phyloP scores from a whole-genome alignment of 768 basidiomycete genomes.

The Boletales sp. region DNA sequence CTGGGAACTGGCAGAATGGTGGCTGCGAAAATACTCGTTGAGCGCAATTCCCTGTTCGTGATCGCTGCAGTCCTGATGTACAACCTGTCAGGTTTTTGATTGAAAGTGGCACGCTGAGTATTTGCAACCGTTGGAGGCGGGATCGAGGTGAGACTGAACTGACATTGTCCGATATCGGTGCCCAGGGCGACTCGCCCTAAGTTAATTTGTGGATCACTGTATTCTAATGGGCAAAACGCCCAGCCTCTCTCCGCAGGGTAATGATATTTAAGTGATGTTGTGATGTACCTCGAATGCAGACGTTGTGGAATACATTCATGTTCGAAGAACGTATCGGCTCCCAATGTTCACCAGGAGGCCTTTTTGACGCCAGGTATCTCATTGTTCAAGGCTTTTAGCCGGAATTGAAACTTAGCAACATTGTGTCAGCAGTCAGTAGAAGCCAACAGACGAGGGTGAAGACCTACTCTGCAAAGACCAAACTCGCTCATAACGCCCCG shows the following conservation, averaged over 20 bases:
- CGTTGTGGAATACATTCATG: too few relatives aligned
- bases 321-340: not conserved
- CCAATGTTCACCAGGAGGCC: constrained; percentile 73
- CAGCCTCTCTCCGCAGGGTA: not conserved
- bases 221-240: constrained; percentile 4
- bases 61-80: not conserved
- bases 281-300: not conserved
- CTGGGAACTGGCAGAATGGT: constrained; percentile 86
- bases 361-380: constrained; percentile 87
- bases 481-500: constrained; percentile 90
- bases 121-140: constrained; percentile 84
- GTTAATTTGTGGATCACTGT: constrained; percentile 2
- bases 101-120: constrained; percentile 63
- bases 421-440: not conserved
- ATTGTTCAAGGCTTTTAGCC: constrained; percentile 75
- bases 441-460: not conserved
- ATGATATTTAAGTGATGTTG: constrained; percentile 6
- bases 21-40: constrained; percentile 81
- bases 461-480: constrained; percentile 70
- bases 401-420: constrained; percentile 71
- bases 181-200: constrained; percentile 31
- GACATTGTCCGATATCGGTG: constrained; percentile 49
- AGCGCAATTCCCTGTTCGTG: not conserved
- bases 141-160: constrained; percentile 78
- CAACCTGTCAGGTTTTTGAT: constrained; percentile 61